phyloP scores from a whole-genome alignment of 768 basidiomycete genomes.

The Suillus americanus region DNA sequence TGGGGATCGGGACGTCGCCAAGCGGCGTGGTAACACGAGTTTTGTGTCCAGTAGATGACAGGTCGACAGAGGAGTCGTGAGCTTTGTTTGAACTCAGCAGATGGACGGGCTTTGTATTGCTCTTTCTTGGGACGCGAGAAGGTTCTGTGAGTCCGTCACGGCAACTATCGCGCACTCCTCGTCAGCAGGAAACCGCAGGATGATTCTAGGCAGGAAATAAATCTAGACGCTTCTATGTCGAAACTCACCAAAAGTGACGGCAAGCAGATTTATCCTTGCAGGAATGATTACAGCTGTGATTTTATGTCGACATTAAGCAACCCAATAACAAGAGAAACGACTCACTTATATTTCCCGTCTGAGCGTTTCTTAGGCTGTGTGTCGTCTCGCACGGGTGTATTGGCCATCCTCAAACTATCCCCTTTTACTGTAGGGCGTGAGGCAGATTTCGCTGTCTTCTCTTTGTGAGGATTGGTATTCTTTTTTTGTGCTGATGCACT shows the following conservation, averaged over 20 bases:
- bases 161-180: slow-evolving; percentile 49
- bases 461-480: neutral
- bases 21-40: neutral
- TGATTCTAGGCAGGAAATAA: slow-evolving; percentile 5
- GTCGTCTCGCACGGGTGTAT: neutral
- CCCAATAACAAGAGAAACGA: neutral
- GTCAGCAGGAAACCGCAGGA: neutral
- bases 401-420: neutral
- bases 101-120: slow-evolving; percentile 16
- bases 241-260: slow-evolving; percentile 69
- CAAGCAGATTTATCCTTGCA: slow-evolving; percentile 80
- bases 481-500: neutral
- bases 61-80: neutral
- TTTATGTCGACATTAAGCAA: neutral
- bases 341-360: slow-evolving; percentile 67
- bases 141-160: slow-evolving; percentile 65
- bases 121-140: slow-evolving; percentile 38
- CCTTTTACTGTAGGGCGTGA: neutral
- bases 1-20: slow-evolving; percentile 12
- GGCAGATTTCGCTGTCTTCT: neutral
- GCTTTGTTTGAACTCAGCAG: neutral
- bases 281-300: slow-evolving; percentile 67
- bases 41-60: neutral
- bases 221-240: slow-evolving; percentile 1
- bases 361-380: slow-evolving; percentile 40